phyloP scores from a whole-genome alignment of 306 rosid genomes.

The Cyamopsis tetragonoloba region DNA sequence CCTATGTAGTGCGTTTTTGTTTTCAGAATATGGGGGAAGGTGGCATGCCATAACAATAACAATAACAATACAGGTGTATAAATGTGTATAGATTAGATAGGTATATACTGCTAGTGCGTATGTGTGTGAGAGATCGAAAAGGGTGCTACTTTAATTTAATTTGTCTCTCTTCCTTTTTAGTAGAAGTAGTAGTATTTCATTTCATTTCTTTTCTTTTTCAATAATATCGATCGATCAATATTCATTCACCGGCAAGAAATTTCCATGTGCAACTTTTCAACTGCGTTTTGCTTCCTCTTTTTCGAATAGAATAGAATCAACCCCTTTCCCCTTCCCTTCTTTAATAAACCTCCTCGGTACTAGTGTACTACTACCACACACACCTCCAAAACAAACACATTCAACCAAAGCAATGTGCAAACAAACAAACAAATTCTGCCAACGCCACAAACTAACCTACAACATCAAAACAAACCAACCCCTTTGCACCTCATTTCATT shows the following conservation, averaged over 20 bases:
- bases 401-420: neutral
- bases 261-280: slow-evolving; percentile 55
- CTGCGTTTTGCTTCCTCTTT: slow-evolving; percentile 63
- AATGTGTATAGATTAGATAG: neutral
- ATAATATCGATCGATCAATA: slow-evolving; percentile 27
- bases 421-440: neutral
- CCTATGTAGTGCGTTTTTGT: neutral
- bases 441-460: slow-evolving; percentile 17
- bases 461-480: too few relatives aligned
- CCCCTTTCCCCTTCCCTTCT: slow-evolving; percentile 18
- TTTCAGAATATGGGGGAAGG: slow-evolving; percentile 25
- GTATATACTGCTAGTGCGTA: neutral
- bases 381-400: too few relatives aligned
- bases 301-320: slow-evolving; percentile 49
- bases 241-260: slow-evolving; percentile 64
- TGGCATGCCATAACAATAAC: too few relatives aligned
- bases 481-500: slow-evolving; percentile 23
- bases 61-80: neutral
- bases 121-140: slow-evolving; percentile 44
- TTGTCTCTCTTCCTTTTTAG: slow-evolving; percentile 53
- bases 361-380: too few relatives aligned
- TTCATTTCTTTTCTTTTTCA: slow-evolving; percentile 36
- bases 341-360: slow-evolving; percentile 46
- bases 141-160: slow-evolving; percentile 49
- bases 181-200: too few relatives aligned